Evolutionary conservation across 2,329 filamentous ascomycete species (phyloP).

Genomic region (Bertia moriformis): DNA sequence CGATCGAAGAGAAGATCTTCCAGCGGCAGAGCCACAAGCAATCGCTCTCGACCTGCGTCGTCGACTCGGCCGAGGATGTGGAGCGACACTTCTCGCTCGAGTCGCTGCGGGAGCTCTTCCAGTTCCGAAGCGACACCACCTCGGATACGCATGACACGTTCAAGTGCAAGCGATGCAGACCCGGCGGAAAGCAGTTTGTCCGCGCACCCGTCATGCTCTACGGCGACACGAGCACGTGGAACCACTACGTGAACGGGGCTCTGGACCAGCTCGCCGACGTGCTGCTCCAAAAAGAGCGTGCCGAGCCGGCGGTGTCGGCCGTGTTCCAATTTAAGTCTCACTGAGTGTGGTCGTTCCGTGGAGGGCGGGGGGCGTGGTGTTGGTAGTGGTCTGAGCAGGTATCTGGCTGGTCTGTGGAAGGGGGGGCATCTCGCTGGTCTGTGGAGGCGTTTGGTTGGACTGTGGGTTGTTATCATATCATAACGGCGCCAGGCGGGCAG

Average conservation of each 20-base stretch:
- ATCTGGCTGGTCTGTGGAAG: too few species aligned
- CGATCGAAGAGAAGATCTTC: slow-evolving; percentile 98
- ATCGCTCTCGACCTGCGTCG: slow-evolving; percentile 85
- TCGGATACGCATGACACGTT: slow-evolving; percentile 97
- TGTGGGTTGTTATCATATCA: too few species aligned
- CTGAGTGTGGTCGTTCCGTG: too few species aligned
- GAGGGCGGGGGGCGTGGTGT: too few species aligned
- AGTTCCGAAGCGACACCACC: slow-evolving; percentile 69
- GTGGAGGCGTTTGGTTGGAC: too few species aligned
- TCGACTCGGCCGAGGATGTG: slow-evolving; percentile 91
- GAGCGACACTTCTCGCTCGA: slow-evolving; percentile 92
- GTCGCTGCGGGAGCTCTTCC: slow-evolving; percentile 80
- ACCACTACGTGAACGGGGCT: slow-evolving; percentile 78
- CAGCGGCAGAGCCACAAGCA: slow-evolving; percentile 97
- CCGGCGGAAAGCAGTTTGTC: slow-evolving; percentile 72
- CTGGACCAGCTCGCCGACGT: slow-evolving; percentile 79
- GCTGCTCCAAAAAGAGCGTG: slow-evolving; percentile 70
- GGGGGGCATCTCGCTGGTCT: too few species aligned
- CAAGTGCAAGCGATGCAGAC: slow-evolving; percentile 89
- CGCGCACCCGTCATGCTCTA: slow-evolving; percentile 93
- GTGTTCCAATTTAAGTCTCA: slow-evolving; percentile 99
- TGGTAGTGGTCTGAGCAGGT: too few species aligned
- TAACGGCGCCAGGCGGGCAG: too few species aligned
- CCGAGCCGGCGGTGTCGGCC: slow-evolving; percentile 69
- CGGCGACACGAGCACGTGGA: slow-evolving; percentile 98